Evolutionary conservation across 352 stramenopile genomes (phyloP), one percentile per base, ranked within the genome.

Genomic region (Pythium vanterpoolii): DNA sequence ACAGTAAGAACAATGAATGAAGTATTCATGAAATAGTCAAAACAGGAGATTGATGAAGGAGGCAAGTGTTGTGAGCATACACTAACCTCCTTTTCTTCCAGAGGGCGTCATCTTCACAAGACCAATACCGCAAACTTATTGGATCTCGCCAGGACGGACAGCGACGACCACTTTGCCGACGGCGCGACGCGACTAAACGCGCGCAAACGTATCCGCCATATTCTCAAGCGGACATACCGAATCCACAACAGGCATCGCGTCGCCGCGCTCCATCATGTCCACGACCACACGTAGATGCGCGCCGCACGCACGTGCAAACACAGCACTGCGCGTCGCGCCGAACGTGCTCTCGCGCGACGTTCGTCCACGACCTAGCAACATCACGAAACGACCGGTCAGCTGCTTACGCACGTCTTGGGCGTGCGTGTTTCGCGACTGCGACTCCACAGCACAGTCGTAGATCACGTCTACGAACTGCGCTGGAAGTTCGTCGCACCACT

Each of bases 291-390:
- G 43, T 36, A 86, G 65, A 34, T 73, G 62, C 27, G 34, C 24
- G 26, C 64, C 66, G 8, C 28, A 56, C 16, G 68, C 39, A 42
- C 65, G 21, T 24, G 38, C 21, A 4, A 64, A 56, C 1, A 72
- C 63, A 2, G 27, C 34, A 28, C 48, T 54, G 10, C 67, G 9
- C 27, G 49, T 56, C 16, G 77, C 79, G n/a, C 78, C 82, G 13
- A 91, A 81, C 21, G 72, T 61, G 7, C 79, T 74, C 48, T 84
- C 73, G 21, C 72, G 75, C 2, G 66, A 66, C 7, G 71, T 54
- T 34, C 53, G 49, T 5, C 72, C 69, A 26, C 16, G 33, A n/a
- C n/a, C n/a, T 1, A 36, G 1, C 6, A 84, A 68, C 0, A 49
- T 77, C 40, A 77, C 68, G 52, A 79, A 83, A 24, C 67, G 71